These are phyloP conservation scores for Penicillium frequentans DNA, from an alignment of 2,329 filamentous ascomycete species.

Conservation along the genomic window DNA sequence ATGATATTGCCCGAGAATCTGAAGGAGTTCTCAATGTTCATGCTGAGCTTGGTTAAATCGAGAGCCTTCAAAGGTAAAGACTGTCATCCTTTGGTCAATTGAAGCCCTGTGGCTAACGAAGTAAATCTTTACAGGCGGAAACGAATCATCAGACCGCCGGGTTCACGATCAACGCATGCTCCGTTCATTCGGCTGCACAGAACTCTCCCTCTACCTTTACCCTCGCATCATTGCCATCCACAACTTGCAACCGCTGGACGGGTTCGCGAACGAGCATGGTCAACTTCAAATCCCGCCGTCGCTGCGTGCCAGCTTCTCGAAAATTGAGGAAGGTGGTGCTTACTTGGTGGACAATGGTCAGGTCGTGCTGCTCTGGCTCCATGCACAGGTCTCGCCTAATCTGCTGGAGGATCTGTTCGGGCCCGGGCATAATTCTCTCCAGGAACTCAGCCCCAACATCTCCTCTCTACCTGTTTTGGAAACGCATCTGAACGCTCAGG, in stretches of 20 bases:
- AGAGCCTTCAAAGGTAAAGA: slow-evolving; percentile 76
- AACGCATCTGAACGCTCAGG: slow-evolving; percentile 91
- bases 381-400: slow-evolving; percentile 88
- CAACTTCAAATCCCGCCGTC: slow-evolving; percentile 80
- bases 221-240: slow-evolving; percentile 90
- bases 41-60: slow-evolving; percentile 84
- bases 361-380: slow-evolving; percentile 86
- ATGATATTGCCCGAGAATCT: slow-evolving; percentile 93
- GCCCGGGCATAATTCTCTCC: slow-evolving; percentile 67
- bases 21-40: slow-evolving; percentile 96
- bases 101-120: not conserved
- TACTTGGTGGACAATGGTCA: slow-evolving; percentile 97
- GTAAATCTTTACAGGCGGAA: slow-evolving; percentile 58
- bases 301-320: slow-evolving; percentile 79
- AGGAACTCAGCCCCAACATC: slow-evolving; percentile 76
- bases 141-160: slow-evolving; percentile 85
- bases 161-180: slow-evolving; percentile 91
- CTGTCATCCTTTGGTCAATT: not conserved
- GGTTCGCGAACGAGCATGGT: slow-evolving; percentile 89
- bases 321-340: slow-evolving; percentile 87
- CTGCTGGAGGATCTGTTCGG: slow-evolving; percentile 89
- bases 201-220: slow-evolving; percentile 90
- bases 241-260: slow-evolving; percentile 81
- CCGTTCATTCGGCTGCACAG: slow-evolving; percentile 79
- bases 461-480: slow-evolving; percentile 79